Conservation (phyloP, 2,329 filamentous ascomycete species). For the Periconia sp. region DNA sequence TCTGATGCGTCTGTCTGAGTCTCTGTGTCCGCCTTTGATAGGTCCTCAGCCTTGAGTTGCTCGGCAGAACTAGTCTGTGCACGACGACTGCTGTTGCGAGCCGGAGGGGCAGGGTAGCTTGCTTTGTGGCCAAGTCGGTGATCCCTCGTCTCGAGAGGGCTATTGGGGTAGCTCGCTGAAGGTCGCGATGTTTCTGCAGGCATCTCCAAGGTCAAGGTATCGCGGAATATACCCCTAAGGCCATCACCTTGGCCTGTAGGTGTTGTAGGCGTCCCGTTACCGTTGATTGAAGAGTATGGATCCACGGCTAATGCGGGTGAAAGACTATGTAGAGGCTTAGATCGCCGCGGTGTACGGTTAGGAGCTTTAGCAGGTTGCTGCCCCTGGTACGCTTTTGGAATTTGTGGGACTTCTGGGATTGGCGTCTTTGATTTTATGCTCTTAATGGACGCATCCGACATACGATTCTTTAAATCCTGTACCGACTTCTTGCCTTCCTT, state of each 20-base stretch:
- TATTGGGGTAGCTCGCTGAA: conserved; percentile 20
- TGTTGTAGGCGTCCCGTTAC: conserved; percentile 17
- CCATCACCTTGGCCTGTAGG: conserved; percentile 24
- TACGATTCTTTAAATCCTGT: conserved; percentile 35
- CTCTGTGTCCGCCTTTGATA: conserved; percentile 1
- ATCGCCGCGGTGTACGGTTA: conserved; percentile 14
- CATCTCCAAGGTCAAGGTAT: conserved; percentile 10
- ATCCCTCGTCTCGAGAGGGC: conserved; percentile 10
- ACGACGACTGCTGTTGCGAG: conserved; percentile 18
- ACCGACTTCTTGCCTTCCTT: conserved; percentile 30
- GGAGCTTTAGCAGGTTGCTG: conserved; percentile 8
- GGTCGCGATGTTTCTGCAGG: conserved; percentile 18
- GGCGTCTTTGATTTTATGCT: conserved; percentile 16
- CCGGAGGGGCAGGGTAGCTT: too few relatives aligned
- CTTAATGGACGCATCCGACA: conserved; percentile 38
- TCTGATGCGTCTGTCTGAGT: conserved; percentile 15
- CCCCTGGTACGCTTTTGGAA: conserved; percentile 22
- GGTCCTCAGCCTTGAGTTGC: conserved; percentile 16
- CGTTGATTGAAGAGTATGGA: conserved; percentile 13
- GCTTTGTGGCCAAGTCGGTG: too few relatives aligned
- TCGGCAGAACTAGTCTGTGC: conserved; percentile 14
- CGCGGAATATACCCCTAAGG: conserved; percentile 26
- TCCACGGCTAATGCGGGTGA: conserved; percentile 19
- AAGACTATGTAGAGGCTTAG: conserved; percentile 10
- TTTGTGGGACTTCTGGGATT: conserved; percentile 26